Conservation (phyloP, 2,329 filamentous ascomycete genomes). For the Talaromyces islandicus region DNA sequence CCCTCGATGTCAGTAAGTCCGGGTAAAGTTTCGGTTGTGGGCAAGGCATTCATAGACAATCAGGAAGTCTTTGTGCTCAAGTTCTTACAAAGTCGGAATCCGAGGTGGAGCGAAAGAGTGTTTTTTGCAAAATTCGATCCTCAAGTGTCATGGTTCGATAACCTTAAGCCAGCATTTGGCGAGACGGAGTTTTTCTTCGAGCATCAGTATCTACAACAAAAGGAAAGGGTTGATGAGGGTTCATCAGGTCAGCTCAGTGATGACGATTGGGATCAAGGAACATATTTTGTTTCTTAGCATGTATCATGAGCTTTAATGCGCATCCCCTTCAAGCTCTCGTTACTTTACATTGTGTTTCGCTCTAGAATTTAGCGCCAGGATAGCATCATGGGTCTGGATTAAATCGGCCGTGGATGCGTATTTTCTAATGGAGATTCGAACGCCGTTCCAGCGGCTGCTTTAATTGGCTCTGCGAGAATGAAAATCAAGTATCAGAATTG, state of each 20-base stretch:
- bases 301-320: neutral
- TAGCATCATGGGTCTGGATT: neutral
- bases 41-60: neutral
- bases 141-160: neutral
- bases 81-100: conserved; percentile 4
- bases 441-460: too few relatives aligned
- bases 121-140: conserved; percentile 1
- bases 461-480: too few relatives aligned
- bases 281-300: neutral
- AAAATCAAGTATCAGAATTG: too few relatives aligned
- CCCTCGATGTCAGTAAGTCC: conserved; percentile 5
- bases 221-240: neutral
- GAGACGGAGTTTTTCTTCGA: neutral
- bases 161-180: neutral
- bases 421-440: neutral
- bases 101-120: neutral
- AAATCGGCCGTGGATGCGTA: neutral
- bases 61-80: conserved; percentile 3
- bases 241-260: neutral
- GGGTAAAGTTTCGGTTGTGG: conserved; percentile 2
- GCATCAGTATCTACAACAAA: neutral
- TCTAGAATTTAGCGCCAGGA: neutral
- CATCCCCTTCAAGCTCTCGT: neutral
- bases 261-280: neutral
- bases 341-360: neutral